These are phyloP conservation scores for Kalaharituber pfeilii DNA, from an alignment of 2,329 filamentous ascomycete species.

Conservation along the genomic window DNA sequence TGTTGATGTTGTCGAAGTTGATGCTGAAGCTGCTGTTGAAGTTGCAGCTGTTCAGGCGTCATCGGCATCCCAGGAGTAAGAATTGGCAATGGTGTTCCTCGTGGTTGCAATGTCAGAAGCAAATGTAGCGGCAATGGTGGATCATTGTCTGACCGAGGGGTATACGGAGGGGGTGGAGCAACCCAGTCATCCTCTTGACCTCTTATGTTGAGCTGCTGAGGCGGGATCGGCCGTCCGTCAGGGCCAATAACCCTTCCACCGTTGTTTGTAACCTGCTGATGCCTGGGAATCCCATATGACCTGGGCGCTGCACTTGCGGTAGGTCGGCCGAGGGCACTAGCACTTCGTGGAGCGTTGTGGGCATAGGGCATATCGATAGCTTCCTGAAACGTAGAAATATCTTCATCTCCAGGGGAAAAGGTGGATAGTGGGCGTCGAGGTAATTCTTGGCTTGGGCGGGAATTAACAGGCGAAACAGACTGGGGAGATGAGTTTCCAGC, in stretches of 20 bases:
- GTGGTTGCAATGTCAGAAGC: slow-evolving; percentile 13
- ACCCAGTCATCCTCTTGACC: slow-evolving; percentile 19
- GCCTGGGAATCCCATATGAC: neutral
- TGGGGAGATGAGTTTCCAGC: slow-evolving; percentile 3
- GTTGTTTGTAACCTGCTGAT: slow-evolving; percentile 15
- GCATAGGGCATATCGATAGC: slow-evolving; percentile 21
- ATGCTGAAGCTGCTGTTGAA: slow-evolving; percentile 7
- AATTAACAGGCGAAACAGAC: neutral
- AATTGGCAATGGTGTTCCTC: slow-evolving; percentile 4
- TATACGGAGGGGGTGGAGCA: slow-evolving; percentile 22
- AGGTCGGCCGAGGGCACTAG: slow-evolving; percentile 20
- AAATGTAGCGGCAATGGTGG: slow-evolving; percentile 18
- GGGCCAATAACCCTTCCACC: slow-evolving; percentile 19
- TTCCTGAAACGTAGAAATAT: slow-evolving; percentile 16
- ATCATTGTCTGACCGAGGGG: slow-evolving; percentile 15
- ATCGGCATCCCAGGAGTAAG: neutral
- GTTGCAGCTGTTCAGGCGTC: neutral
- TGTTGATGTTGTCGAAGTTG: slow-evolving; percentile 2
- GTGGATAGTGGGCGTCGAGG: neutral
- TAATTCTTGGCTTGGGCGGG: neutral
- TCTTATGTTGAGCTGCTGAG: slow-evolving; percentile 11
- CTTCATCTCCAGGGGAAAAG: slow-evolving; percentile 13
- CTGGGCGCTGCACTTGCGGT: neutral
- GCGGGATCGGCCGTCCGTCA: slow-evolving; percentile 15
- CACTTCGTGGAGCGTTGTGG: slow-evolving; percentile 19